Conservation (phyloP, 768 basidiomycete genomes). For the Tubosaeta sp. region DNA sequence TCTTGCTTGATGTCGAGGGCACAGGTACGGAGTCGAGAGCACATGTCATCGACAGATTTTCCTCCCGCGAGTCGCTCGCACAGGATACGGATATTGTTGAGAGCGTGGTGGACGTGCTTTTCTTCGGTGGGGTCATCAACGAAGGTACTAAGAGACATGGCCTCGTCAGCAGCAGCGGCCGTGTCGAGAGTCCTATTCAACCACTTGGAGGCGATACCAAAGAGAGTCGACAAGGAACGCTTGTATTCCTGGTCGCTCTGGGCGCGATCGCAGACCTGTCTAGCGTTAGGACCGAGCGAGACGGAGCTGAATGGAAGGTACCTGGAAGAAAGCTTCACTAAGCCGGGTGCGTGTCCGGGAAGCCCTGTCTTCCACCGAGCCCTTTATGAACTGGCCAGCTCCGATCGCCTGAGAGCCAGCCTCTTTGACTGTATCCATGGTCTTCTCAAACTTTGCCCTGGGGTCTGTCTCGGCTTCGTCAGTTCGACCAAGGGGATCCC, state of each 20-base stretch:
- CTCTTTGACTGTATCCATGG: slow-evolving; percentile 62
- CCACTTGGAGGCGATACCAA: slow-evolving; percentile 55
- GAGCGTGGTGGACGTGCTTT: slow-evolving; percentile 53
- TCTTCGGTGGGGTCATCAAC: slow-evolving; percentile 60
- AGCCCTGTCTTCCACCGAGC: slow-evolving; percentile 40
- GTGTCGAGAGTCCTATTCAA: slow-evolving; percentile 48
- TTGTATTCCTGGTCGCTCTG: slow-evolving; percentile 59
- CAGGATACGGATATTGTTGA: slow-evolving; percentile 37
- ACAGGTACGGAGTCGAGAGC: slow-evolving; percentile 38
- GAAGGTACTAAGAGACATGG: slow-evolving; percentile 48
- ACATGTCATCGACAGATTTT: slow-evolving; percentile 48
- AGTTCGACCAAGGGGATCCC: slow-evolving; percentile 50
- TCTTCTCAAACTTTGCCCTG: slow-evolving; percentile 56
- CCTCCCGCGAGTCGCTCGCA: slow-evolving; percentile 50
- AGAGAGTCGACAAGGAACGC: slow-evolving; percentile 52
- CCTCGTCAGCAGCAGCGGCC: slow-evolving; percentile 40
- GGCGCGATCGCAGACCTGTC: slow-evolving; percentile 62
- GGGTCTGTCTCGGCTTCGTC: slow-evolving; percentile 40
- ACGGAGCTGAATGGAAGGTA: slow-evolving; percentile 10
- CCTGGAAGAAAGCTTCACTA: slow-evolving; percentile 51
- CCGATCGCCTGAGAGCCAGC: slow-evolving; percentile 57
- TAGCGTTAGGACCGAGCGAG: background rate
- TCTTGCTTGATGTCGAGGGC: slow-evolving; percentile 51
- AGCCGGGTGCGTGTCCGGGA: slow-evolving; percentile 41
- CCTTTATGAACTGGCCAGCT: slow-evolving; percentile 40